Percentiles rank a stretch among this genome's conserved stretches.
These are phyloP conservation scores for Ophioceras dolichostomum DNA, from an alignment of 2,329 filamentous ascomycete species.

Conservation along the genomic window DNA sequence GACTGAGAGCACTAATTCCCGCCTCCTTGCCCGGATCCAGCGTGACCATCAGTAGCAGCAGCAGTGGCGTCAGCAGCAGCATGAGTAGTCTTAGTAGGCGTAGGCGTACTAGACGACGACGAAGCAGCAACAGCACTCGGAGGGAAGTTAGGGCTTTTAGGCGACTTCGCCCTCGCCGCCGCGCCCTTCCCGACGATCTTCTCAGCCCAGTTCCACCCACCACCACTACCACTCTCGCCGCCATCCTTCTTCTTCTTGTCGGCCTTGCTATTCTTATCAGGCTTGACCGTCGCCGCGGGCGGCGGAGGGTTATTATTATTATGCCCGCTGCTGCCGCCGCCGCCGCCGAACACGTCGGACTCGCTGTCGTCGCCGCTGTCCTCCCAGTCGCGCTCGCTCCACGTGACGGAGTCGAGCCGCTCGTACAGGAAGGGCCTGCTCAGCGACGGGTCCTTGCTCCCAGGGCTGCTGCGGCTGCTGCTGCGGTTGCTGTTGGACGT, in stretches of 20 bases:
- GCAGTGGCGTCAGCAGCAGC: neutral
- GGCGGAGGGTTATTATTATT: too few relatives aligned
- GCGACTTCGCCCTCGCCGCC: neutral
- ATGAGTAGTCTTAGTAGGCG: too few relatives aligned
- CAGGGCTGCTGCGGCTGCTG: constrained; percentile 1
- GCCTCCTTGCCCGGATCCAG: too few relatives aligned
- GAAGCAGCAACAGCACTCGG: too few relatives aligned
- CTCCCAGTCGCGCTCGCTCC: constrained; percentile 55
- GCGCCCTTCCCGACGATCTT: constrained; percentile 35
- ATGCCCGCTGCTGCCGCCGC: neutral
- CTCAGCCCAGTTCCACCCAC: constrained; percentile 39
- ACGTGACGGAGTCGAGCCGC: constrained; percentile 42
- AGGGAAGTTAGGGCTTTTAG: neutral
- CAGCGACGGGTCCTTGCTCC: too few relatives aligned
- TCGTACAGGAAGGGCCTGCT: too few relatives aligned
- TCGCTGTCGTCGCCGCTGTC: constrained; percentile 38
- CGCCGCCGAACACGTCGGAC: constrained; percentile 1
- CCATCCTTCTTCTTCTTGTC: constrained; percentile 1
- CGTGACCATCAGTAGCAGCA: too few relatives aligned
- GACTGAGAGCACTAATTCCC: too few relatives aligned
- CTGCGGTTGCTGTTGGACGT: constrained; percentile 6
- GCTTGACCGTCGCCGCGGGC: neutral
- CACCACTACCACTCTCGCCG: constrained; percentile 1
- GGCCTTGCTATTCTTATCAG: neutral
- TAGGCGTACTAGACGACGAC: too few relatives aligned